phyloP scores from a whole-genome alignment of 225 moss, liverwort and hornwort genomes.

The Neckera pumila region DNA sequence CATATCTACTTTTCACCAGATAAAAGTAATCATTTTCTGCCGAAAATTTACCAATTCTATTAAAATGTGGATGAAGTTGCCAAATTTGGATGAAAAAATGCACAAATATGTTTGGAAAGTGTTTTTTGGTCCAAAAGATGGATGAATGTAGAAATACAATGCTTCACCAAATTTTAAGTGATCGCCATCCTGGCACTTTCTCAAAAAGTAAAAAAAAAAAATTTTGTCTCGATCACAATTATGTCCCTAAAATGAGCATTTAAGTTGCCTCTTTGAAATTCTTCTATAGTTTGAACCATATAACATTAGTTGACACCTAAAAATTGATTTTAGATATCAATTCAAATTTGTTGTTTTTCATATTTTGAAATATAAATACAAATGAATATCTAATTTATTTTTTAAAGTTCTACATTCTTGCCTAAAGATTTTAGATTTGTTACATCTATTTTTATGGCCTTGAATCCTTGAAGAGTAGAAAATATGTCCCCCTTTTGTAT shows the following conservation, averaged over 20 bases:
- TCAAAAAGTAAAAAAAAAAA: too few species aligned
- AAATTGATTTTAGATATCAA: not conserved
- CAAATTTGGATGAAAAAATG: too few species aligned
- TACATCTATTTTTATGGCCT: not conserved
- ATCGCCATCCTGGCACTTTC: too few species aligned
- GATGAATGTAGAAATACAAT: too few species aligned
- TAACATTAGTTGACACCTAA: accelerated
- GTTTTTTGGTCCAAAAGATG: too few species aligned
- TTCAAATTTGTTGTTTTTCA: not conserved
- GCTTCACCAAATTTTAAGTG: too few species aligned
- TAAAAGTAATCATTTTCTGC: too few species aligned
- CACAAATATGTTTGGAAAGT: too few species aligned
- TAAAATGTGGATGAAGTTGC: too few species aligned
- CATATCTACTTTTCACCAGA: too few species aligned
- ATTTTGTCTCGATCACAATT: too few species aligned
- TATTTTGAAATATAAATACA: not conserved
- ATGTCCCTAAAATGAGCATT: not conserved
- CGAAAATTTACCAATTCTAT: too few species aligned
- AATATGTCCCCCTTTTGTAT: not conserved
- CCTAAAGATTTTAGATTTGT: not conserved
- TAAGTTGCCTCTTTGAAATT: not conserved
- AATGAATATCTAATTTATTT: not conserved
- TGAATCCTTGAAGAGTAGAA: not conserved
- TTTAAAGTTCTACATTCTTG: not conserved
- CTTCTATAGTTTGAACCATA: not conserved